Base-by-base conservation (phyloP, 768 basidiomycete genomes). In the Mycena belliarum region DNA sequence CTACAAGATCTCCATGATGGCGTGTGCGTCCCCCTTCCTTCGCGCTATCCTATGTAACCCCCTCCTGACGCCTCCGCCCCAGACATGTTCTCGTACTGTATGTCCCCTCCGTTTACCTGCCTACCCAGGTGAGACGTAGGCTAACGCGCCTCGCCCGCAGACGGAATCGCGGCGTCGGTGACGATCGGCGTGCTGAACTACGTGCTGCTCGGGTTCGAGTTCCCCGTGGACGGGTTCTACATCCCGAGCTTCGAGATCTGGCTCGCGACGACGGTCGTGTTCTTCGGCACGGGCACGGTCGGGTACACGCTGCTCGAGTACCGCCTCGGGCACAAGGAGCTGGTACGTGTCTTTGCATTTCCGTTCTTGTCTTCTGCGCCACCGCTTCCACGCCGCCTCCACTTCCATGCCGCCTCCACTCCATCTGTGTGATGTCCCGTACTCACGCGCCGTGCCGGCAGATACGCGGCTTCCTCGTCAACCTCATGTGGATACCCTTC, bases 201-300 rank as follows among this genome's bases (percentile, higher is more conserved):
- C 70, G 73, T 87, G 26, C 70, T 91, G 14, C 84, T 91, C 26
- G 89, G 89, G 0, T 89, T 86, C 72, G 78, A 82, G 66, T 84
- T 90, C 70, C 81, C 82, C 8, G 82, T 89, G 16, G 89, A 91
- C 66, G 86, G 82, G 23, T 90, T 82, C 70, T 91, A 91, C 75
- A 80, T 89, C 73, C 88, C 86, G 71, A 82, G 81, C 65, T 91
- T 90, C 70, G 90, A 91, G 73, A 87, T 91, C 65, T 91, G 85
- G 82, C 79, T 91, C 33, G 88, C 90, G 32, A 86, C 84, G 14
- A 82, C 82, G 1, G 78, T 89, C n/a, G 88, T 91, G 25, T 91
- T 91, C 72, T 86, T 85, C 71, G 88, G 88, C 2, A 76, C 83
- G 21, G 89, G 89, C 2, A 91, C 83, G 53, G 61, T 90, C 15